These are phyloP conservation scores for Ganoderma multipileum DNA, from an alignment of 1,284 basidiomycete genomes.

Conservation along the genomic window DNA sequence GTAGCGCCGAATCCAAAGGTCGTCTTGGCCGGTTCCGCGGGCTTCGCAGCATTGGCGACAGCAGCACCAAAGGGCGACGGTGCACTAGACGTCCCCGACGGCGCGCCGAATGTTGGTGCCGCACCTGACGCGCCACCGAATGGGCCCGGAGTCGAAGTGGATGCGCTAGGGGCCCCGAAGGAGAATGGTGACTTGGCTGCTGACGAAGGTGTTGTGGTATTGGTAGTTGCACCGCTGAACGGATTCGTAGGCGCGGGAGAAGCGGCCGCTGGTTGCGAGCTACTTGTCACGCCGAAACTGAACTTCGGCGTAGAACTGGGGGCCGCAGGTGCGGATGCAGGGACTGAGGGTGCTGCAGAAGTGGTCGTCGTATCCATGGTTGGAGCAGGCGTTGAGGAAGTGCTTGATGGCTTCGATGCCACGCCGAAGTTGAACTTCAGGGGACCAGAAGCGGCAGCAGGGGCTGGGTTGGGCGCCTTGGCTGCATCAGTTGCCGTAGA, in stretches of 20 bases:
- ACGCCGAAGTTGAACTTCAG: conserved; percentile 43
- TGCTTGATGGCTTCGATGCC: conserved; percentile 21
- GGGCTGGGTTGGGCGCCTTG: neutral
- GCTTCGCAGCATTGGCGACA: neutral
- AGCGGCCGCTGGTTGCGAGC: conserved; percentile 19
- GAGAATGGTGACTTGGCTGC: conserved; percentile 15
- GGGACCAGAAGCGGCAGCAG: conserved; percentile 19
- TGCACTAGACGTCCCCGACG: conserved; percentile 4
- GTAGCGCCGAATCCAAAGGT: neutral
- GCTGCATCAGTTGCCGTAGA: conserved; percentile 9
- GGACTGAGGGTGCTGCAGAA: neutral
- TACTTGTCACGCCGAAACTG: conserved; percentile 34
- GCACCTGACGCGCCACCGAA: neutral
- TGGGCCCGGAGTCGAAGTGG: neutral
- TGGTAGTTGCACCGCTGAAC: conserved; percentile 10
- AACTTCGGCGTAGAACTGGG: conserved; percentile 32
- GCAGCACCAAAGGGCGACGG: conserved; percentile 8
- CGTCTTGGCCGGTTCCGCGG: neutral
- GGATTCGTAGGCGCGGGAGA: conserved; percentile 11
- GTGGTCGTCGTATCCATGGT: conserved; percentile 10
- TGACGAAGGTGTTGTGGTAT: conserved; percentile 13
- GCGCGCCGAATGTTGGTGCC: neutral
- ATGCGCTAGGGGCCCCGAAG: neutral
- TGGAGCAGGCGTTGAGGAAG: conserved; percentile 10
- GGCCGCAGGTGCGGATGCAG: conserved; percentile 14